These are phyloP conservation scores for Cryptococcus jaspeensis DNA, from an alignment of 1,284 basidiomycete species.

Conservation along the genomic window DNA sequence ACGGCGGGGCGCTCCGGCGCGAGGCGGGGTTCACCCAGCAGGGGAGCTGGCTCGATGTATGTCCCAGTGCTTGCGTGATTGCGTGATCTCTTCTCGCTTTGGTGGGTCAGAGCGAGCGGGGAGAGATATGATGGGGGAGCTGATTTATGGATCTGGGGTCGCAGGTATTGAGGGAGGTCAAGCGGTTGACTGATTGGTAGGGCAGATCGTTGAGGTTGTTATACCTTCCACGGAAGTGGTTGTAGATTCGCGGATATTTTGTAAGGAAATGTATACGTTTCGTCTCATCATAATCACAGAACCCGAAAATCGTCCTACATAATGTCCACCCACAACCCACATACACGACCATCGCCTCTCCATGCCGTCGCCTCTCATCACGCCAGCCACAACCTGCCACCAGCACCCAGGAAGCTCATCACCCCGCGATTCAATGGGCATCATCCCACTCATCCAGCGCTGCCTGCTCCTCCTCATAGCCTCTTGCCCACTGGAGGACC, in stretches of 20 bases:
- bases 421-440: background rate
- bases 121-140: background rate
- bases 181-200: slow-evolving; percentile 3
- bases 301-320: background rate
- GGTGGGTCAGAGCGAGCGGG: background rate
- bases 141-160: background rate
- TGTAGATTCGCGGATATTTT: too few species aligned
- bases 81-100: slow-evolving; percentile 5
- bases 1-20: slow-evolving; percentile 57
- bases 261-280: too few species aligned
- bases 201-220: background rate
- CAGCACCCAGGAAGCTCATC: too few species aligned
- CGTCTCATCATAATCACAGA: background rate
- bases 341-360: background rate
- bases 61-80: slow-evolving; percentile 30
- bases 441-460: slow-evolving; percentile 27
- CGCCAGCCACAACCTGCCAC: too few species aligned
- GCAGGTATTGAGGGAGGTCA: slow-evolving; percentile 15
- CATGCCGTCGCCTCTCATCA: background rate
- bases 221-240: too few species aligned
- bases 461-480: slow-evolving; percentile 24
- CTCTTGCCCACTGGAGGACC: slow-evolving; percentile 27
- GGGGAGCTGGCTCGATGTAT: slow-evolving; percentile 39
- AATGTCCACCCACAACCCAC: background rate
- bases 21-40: slow-evolving; percentile 22